Percentiles rank a stretch among this genome's conserved stretches.
These are phyloP conservation scores for Lactarius quietus DNA, from an alignment of 768 basidiomycete genomes.

Conservation along the genomic window DNA sequence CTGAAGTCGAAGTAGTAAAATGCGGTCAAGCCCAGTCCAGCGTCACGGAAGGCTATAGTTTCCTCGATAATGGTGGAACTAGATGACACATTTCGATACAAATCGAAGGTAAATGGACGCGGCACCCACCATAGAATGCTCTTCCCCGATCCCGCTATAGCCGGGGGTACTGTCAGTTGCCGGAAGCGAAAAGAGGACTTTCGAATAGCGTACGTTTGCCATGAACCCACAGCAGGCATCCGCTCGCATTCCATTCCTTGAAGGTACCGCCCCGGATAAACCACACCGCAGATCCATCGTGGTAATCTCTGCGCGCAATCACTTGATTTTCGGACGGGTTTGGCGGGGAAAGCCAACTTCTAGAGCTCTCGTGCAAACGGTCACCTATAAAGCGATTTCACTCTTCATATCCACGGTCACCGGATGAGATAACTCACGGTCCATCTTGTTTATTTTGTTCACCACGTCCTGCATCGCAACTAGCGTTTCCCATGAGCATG, in stretches of 20 bases:
- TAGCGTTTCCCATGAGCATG: neutral
- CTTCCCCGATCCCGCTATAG: neutral
- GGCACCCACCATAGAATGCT: conserved; percentile 1
- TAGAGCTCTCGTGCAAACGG: neutral
- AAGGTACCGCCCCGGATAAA: neutral
- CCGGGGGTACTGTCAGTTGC: neutral
- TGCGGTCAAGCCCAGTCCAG: neutral
- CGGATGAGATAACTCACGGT: neutral
- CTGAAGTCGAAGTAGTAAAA: conserved; percentile 11
- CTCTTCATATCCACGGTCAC: neutral
- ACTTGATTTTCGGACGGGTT: conserved; percentile 11
- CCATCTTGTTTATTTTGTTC: neutral
- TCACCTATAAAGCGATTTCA: neutral
- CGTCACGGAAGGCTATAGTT: neutral
- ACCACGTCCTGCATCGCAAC: neutral
- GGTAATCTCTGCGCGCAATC: neutral
- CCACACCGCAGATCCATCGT: neutral
- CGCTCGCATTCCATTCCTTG: neutral
- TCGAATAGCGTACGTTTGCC: neutral
- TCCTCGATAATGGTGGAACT: conserved; percentile 9
- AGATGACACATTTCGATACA: neutral
- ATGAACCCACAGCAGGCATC: neutral
- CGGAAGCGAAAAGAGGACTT: fast-evolving
- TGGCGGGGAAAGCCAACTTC: conserved; percentile 13
- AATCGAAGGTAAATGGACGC: neutral